phyloP scores from a whole-genome alignment of 2,329 filamentous ascomycete species.

The Fusarium sp. region DNA sequence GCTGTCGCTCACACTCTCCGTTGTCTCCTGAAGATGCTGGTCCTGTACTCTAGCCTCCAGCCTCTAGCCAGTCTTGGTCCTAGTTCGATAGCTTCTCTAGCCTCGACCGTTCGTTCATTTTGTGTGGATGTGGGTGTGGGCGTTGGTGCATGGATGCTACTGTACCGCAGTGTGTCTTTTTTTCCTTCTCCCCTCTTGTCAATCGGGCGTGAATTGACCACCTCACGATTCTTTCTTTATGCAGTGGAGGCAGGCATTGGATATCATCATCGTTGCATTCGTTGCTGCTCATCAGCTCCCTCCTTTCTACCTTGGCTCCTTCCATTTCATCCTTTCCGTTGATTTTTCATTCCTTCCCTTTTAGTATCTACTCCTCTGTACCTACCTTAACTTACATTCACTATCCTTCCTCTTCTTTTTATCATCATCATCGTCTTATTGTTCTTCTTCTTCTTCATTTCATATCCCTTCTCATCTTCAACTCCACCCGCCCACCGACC shows the following conservation, averaged over 20 bases:
- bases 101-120: slow-evolving; percentile 22
- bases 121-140: slow-evolving; percentile 11
- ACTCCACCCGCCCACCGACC: too few relatives aligned
- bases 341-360: slow-evolving; percentile 19
- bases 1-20: slow-evolving; percentile 16
- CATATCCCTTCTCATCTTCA: slow-evolving; percentile 17
- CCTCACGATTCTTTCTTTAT: slow-evolving; percentile 10
- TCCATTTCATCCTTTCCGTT: slow-evolving; percentile 8
- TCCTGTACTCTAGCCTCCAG: slow-evolving; percentile 5
- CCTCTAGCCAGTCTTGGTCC: slow-evolving; percentile 16
- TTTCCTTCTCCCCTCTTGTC: not conserved
- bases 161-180: not conserved
- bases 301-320: slow-evolving; percentile 10
- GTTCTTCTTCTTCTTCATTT: slow-evolving; percentile 20
- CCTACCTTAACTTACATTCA: slow-evolving; percentile 9
- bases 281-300: slow-evolving; percentile 6
- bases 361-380: not conserved
- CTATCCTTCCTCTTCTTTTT: slow-evolving; percentile 7
- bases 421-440: slow-evolving; percentile 17
- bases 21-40: slow-evolving; percentile 8
- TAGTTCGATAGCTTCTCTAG: slow-evolving; percentile 24
- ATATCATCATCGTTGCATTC: slow-evolving; percentile 1
- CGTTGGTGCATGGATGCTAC: slow-evolving; percentile 8
- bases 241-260: not conserved
- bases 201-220: not conserved